phyloP scores from a whole-genome alignment of 2,329 filamentous ascomycete genomes.

The Talaromyces sp. region DNA sequence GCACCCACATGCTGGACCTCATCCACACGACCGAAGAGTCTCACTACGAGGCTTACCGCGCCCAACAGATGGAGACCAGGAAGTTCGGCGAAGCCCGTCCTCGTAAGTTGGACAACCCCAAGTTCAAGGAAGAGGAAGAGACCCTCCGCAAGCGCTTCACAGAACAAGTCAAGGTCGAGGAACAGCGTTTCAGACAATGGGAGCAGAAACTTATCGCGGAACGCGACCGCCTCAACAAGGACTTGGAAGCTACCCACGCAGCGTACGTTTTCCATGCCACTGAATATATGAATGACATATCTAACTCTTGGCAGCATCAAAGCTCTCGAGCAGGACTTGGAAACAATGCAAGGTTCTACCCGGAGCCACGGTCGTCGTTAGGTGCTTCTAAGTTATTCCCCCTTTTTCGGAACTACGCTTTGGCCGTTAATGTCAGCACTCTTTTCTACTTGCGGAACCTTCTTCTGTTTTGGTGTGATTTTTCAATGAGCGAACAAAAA shows the following conservation, averaged over 20 bases:
- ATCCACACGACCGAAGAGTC: conserved; percentile 99
- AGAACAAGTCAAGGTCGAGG: conserved; percentile 99
- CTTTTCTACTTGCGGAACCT: conserved; percentile 31
- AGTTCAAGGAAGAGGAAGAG: conserved; percentile 99
- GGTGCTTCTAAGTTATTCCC: conserved; percentile 6
- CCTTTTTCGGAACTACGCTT: conserved; percentile 8
- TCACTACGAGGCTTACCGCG: conserved; percentile 98
- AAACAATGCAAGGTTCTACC: conserved; percentile 85
- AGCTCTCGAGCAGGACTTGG: conserved; percentile 73
- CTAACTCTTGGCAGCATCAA: conserved; percentile 42
- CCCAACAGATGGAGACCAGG: conserved; percentile 98
- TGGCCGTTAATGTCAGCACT: conserved; percentile 13
- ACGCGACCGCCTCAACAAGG: conserved; percentile 98
- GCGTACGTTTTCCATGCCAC: conserved; percentile 40
- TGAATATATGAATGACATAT: not conserved
- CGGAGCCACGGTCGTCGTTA: conserved; percentile 92
- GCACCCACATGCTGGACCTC: conserved; percentile 98
- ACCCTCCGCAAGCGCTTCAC: conserved; percentile 97
- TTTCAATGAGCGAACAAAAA: conserved; percentile 24
- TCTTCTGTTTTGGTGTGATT: conserved; percentile 26
- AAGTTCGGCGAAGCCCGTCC: conserved; percentile 98
- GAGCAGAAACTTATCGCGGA: conserved; percentile 99
- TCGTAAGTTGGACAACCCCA: conserved; percentile 98
- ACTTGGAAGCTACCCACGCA: conserved; percentile 95
- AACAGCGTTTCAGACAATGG: conserved; percentile 98